Conservation (phyloP, 2,329 filamentous ascomycete species). For the Diatrype stigma region DNA sequence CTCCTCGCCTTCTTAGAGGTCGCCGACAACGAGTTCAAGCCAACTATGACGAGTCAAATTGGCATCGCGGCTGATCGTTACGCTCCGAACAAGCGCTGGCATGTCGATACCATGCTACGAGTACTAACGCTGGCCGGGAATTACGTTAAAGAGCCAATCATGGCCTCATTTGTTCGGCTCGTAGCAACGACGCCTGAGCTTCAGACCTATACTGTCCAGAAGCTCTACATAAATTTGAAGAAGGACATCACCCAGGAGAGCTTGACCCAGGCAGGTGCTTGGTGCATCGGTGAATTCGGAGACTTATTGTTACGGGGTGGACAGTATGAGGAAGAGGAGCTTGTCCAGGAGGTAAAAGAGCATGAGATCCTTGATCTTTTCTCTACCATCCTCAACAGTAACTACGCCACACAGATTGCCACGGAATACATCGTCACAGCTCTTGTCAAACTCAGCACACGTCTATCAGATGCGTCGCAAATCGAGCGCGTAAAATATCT, state of each 20-base stretch:
- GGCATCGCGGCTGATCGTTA: slow-evolving; percentile 95
- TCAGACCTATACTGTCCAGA: slow-evolving; percentile 95
- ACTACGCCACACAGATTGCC: slow-evolving; percentile 84
- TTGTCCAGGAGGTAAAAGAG: slow-evolving; percentile 76
- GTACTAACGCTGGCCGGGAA: slow-evolving; percentile 92
- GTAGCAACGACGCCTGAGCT: slow-evolving; percentile 92
- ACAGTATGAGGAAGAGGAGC: slow-evolving; percentile 89
- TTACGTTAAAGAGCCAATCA: slow-evolving; percentile 95
- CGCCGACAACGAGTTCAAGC: slow-evolving; percentile 97
- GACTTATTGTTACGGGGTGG: slow-evolving; percentile 85
- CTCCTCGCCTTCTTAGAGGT: slow-evolving; percentile 93
- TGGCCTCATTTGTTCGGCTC: slow-evolving; percentile 93
- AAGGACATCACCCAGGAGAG: slow-evolving; percentile 98
- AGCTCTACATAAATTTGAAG: slow-evolving; percentile 84
- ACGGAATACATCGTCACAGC: slow-evolving; percentile 96
- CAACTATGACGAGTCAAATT: slow-evolving; percentile 96
- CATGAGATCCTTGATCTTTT: slow-evolving; percentile 92
- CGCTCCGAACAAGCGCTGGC: slow-evolving; percentile 96
- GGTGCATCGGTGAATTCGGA: slow-evolving; percentile 97
- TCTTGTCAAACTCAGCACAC: slow-evolving; percentile 89
- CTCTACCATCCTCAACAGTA: slow-evolving; percentile 86
- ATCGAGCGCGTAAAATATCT: slow-evolving; percentile 79
- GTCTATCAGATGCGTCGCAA: slow-evolving; percentile 78
- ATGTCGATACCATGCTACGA: slow-evolving; percentile 94
- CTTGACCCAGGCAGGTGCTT: slow-evolving; percentile 85